A percentile compares a stretch with the other conserved stretches of the same genome.
Conservation (phyloP, 305 asterid genomes). For the Fraxinus floribunda region DNA sequence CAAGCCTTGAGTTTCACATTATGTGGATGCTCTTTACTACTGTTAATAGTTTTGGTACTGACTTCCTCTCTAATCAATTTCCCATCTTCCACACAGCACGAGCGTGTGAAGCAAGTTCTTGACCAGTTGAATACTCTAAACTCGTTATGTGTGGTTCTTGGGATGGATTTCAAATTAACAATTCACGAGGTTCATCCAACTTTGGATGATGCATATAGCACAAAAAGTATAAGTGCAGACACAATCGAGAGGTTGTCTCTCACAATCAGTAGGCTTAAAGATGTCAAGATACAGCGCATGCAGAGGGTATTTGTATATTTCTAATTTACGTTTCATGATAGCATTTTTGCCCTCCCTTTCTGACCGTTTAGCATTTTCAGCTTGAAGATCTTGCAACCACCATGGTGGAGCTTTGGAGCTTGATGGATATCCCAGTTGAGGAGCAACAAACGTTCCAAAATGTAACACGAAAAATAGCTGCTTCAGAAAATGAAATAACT, state of each 20-base stretch:
- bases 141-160: constrained; percentile 68
- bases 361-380: constrained; percentile 39
- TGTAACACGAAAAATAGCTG: constrained; percentile 61
- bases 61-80: constrained; percentile 8
- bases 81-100: constrained; percentile 47
- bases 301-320: constrained; percentile 47
- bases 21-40: constrained; percentile 21
- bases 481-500: constrained; percentile 68
- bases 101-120: constrained; percentile 62
- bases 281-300: constrained; percentile 67
- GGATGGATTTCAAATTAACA: constrained; percentile 65
- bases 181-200: constrained; percentile 58
- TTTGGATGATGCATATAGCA: constrained; percentile 44
- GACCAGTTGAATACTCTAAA: constrained; percentile 53
- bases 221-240: constrained; percentile 48
- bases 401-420: constrained; percentile 81
- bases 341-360: constrained; percentile 20
- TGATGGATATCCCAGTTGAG: constrained; percentile 80
- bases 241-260: constrained; percentile 55
- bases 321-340: constrained; percentile 10
- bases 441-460: constrained; percentile 75
- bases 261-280: constrained; percentile 43
- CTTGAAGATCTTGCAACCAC: constrained; percentile 82
- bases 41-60: constrained; percentile 1
- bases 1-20: not conserved